Conservation (phyloP, 2,329 filamentous ascomycete species). For the Apiospora aurea region DNA sequence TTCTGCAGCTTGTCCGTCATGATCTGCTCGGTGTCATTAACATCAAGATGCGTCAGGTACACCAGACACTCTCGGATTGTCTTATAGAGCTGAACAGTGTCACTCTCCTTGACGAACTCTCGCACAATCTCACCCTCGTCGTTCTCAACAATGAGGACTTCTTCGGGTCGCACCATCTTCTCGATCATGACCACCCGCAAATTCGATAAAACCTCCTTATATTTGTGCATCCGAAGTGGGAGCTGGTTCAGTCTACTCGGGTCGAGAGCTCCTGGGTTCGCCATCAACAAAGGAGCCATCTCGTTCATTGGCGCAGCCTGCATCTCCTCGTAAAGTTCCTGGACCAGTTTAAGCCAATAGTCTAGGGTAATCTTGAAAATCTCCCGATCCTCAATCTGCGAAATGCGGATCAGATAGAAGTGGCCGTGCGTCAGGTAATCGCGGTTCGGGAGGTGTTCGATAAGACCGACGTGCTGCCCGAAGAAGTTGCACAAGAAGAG, state of each 20-base stretch:
- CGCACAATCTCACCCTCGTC: constrained; percentile 98
- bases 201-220: constrained; percentile 91
- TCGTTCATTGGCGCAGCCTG: constrained; percentile 94
- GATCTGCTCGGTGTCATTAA: constrained; percentile 96
- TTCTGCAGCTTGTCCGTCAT: constrained; percentile 98
- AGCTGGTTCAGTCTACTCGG: constrained; percentile 87
- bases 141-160: constrained; percentile 99
- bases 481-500: constrained; percentile 98
- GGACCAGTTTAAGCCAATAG: constrained; percentile 98
- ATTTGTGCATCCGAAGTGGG: constrained; percentile 96
- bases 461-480: constrained; percentile 89
- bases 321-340: constrained; percentile 99
- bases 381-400: constrained; percentile 97
- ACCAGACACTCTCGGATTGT: constrained; percentile 97
- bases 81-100: constrained; percentile 99
- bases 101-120: constrained; percentile 98
- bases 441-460: constrained; percentile 93
- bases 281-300: constrained; percentile 86
- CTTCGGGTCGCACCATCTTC: constrained; percentile 98
- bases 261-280: constrained; percentile 84
- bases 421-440: constrained; percentile 96
- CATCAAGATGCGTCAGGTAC: constrained; percentile 96
- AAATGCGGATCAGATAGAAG: constrained; percentile 97
- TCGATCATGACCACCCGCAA: constrained; percentile 98
- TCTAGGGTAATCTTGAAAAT: constrained; percentile 99